Base-by-base conservation (phyloP, 2,329 filamentous ascomycete species). In the Claviceps citrina region DNA sequence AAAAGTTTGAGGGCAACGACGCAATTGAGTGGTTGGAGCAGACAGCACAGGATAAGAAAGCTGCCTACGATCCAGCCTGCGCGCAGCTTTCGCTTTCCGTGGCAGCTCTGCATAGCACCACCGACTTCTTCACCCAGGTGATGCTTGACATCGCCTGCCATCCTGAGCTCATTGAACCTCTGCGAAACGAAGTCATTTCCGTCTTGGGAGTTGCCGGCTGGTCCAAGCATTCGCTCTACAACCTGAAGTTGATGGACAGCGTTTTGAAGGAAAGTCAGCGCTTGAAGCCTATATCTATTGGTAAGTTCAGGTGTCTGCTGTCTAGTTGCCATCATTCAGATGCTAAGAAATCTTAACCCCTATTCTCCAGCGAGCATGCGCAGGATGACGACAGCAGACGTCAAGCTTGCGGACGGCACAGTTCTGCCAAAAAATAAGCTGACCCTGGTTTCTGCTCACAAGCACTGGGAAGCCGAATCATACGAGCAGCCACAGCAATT, bases 181-280 rank as follows among this genome's bases (percentile, higher is more conserved):
- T 55, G 13, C 41, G 52, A 4, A 39, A 50, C 10, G 53, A 55
- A 25, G 19, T 49, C 2, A 31, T 49, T 15, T 13, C 27, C 0
- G 52, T 54, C 0, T 38, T 54, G 3, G 22, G 35, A 8, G 34
- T 39, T 9, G 18, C 48, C 2, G 49, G 50, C 5, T 38, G 46
- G 13, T 46, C 39, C 22, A 51, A 51, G 35, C 43, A 43, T 2
- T 46, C 50, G 1, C 34, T 55, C 1, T 49, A 56, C n/a, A 53
- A 59, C 7, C 54, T 72, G 34, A 60, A 67, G 47, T 58, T 64
- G 0, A 57, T 66, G 32, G 69, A 72, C 48, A 69, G 65, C 34
- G 62, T 64, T 3, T 62, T 73, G 25, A 66, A 68, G 30, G 68
- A 73, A 48, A 65, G 61, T 27, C 65, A 69, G 54, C 61, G 69